Percentiles rank a stretch among this genome's conserved stretches.
phyloP scores from a whole-genome alignment of 2,329 filamentous ascomycete species.

The Nigrospora oryzae region DNA sequence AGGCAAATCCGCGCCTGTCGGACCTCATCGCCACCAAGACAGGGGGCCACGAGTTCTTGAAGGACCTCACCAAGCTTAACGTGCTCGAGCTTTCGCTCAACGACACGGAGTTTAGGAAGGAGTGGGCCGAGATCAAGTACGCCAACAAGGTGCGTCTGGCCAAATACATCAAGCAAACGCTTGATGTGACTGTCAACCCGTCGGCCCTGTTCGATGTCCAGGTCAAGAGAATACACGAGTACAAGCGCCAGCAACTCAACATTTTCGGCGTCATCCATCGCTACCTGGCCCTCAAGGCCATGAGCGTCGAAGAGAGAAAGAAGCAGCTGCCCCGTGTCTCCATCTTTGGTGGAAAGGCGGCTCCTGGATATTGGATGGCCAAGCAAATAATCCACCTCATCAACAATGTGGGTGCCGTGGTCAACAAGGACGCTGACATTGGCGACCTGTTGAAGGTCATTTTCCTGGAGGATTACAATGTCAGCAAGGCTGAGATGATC shows the following conservation, averaged over 20 bases:
- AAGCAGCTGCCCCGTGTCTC: constrained; percentile 82
- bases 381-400: constrained; percentile 98
- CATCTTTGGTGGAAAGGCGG: constrained; percentile 96
- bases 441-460: constrained; percentile 94
- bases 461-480: constrained; percentile 97
- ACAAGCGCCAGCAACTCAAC: constrained; percentile 98
- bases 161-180: constrained; percentile 79
- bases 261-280: constrained; percentile 97
- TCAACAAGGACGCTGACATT: constrained; percentile 88
- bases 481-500: constrained; percentile 98
- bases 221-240: constrained; percentile 98
- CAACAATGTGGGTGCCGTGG: constrained; percentile 81
- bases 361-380: constrained; percentile 99
- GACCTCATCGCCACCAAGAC: constrained; percentile 87
- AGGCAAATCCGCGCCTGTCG: constrained; percentile 88
- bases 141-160: constrained; percentile 91
- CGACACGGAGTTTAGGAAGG: constrained; percentile 83
- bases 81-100: constrained; percentile 77
- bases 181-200: constrained; percentile 77
- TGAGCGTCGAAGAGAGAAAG: constrained; percentile 77
- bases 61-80: constrained; percentile 79
- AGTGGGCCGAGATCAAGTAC: constrained; percentile 95
- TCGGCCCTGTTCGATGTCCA: constrained; percentile 89
- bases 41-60: constrained; percentile 76
- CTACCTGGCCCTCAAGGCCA: constrained; percentile 80